These are phyloP conservation scores for Tolypocladium amazonense DNA, from an alignment of 2,329 filamentous ascomycete genomes.

Conservation along the genomic window DNA sequence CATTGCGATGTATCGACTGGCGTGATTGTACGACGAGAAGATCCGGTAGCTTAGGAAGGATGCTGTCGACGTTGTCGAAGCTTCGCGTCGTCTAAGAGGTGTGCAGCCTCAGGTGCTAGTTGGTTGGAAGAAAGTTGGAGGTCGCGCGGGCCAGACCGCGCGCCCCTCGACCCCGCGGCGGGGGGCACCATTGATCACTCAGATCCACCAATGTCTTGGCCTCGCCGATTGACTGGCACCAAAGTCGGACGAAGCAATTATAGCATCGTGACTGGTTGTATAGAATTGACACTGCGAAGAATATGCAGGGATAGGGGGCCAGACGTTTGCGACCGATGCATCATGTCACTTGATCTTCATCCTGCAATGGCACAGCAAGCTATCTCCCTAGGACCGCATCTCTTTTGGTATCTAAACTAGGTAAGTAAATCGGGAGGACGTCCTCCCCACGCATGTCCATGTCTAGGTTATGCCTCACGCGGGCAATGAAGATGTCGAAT, in stretches of 20 bases:
- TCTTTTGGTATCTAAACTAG: constrained; percentile 15
- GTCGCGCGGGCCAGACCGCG: not conserved
- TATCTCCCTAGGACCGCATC: not conserved
- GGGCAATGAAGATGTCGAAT: constrained; percentile 7
- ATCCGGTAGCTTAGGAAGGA: not conserved
- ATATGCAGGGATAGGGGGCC: not conserved
- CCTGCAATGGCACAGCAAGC: not conserved
- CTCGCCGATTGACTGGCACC: not conserved
- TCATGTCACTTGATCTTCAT: not conserved
- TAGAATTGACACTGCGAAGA: not conserved
- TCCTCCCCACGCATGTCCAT: constrained; percentile 6
- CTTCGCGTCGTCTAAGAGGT: not conserved
- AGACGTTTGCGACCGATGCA: not conserved
- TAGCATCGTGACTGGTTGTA: too few species aligned
- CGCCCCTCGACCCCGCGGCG: not conserved
- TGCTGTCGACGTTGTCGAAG: not conserved
- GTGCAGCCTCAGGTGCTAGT: not conserved
- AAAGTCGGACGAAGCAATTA: too few species aligned
- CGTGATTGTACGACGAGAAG: not conserved
- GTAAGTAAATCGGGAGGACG: constrained; percentile 10
- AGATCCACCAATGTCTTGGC: not conserved
- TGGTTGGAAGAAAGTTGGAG: not conserved
- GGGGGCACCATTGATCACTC: not conserved
- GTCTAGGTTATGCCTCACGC: constrained; percentile 5
- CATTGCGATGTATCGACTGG: constrained; percentile 4